Base-by-base conservation (phyloP, 202 grass and related monocot genomes). In the Eragrostis tef region DNA sequence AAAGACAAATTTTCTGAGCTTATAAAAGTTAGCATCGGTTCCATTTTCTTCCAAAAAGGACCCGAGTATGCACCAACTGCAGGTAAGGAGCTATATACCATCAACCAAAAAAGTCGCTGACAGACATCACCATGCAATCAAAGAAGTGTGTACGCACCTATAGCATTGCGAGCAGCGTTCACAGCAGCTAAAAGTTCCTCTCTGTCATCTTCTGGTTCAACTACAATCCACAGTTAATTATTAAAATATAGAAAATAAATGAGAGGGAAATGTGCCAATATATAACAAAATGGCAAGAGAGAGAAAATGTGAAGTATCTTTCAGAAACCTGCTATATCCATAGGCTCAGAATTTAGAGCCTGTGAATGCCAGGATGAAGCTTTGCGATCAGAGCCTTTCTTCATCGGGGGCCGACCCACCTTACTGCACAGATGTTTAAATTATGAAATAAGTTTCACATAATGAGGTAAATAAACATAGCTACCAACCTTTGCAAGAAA, bases 11-110 rank as follows among this genome's bases (percentile, higher is more conserved):
- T 90, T 65, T 92, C 74, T 21, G 70, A 78, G 75, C 77, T 81
- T 75, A 86, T 69, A 64, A 85, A 87, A 79, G 87, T 86, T 79
- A 94, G 87, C 77, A 87, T 78, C 12, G 85, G 87, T 83, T 97
- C 94, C 91, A 97, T 92, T 86, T 88, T 94, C 87, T 92, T 91
- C 94, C 94, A 97, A 80, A 94, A 97, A 70, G 87, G 67, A 1
- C 89, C 84, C 48, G 83, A 87, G 75, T 88, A 92, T 70, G 91
- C 91, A 84, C 74, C 31, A 87, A 82, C 94, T 97, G 78, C 49
- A 77, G n/a, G 70, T 82, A 77, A 9, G 11, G 54, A 88, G 75
- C 59, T 79, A 85, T 74, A 65, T 27, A 73, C 31, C 42, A 76
- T 24, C 67, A 73, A 57, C 14, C 46, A 26, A 81, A 75, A 75